phyloP scores from a whole-genome alignment of 768 basidiomycete genomes.

The Leucosporidium scottii region DNA sequence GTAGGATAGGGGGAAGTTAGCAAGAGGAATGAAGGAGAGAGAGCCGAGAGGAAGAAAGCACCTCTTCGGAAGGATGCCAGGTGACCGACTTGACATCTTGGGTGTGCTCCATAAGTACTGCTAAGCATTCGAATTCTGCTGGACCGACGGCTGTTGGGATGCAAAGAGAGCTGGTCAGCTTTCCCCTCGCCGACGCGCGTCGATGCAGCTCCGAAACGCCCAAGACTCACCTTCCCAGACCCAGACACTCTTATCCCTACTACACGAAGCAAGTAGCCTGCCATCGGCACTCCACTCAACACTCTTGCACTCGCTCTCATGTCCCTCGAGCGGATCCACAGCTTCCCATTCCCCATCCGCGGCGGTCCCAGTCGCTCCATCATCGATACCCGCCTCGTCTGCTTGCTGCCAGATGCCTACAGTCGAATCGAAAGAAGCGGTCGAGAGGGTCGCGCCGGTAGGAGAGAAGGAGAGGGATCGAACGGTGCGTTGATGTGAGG shows the following conservation, averaged over 20 bases:
- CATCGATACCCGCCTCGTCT: slow-evolving; percentile 39
- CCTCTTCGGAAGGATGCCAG: slow-evolving; percentile 95
- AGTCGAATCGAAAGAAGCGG: slow-evolving; percentile 87
- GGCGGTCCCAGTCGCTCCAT: slow-evolving; percentile 46
- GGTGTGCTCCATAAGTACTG: slow-evolving; percentile 89
- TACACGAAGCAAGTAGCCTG: slow-evolving; percentile 82
- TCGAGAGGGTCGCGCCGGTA: slow-evolving; percentile 74
- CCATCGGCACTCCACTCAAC: slow-evolving; percentile 74
- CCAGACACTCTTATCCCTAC: slow-evolving; percentile 97
- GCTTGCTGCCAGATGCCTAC: slow-evolving; percentile 80
- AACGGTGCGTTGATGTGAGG: slow-evolving; percentile 82
- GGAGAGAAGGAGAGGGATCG: slow-evolving; percentile 82
- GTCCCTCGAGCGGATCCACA: slow-evolving; percentile 76
- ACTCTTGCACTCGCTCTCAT: slow-evolving; percentile 91
- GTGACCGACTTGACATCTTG: slow-evolving; percentile 93
- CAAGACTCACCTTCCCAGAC: slow-evolving; percentile 74
- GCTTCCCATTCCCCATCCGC: slow-evolving; percentile 52
- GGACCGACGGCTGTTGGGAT: slow-evolving; percentile 52
- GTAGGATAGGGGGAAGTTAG: slow-evolving; percentile 30
- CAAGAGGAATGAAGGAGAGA: not conserved
- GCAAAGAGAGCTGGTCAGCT: not conserved
- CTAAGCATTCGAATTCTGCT: slow-evolving; percentile 90
- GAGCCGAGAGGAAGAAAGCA: slow-evolving; percentile 41
- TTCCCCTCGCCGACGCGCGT: no score
- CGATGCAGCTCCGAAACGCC: no score